Conservation (phyloP, 176 grass and related monocot genomes). For the Chloris gayana region DNA sequence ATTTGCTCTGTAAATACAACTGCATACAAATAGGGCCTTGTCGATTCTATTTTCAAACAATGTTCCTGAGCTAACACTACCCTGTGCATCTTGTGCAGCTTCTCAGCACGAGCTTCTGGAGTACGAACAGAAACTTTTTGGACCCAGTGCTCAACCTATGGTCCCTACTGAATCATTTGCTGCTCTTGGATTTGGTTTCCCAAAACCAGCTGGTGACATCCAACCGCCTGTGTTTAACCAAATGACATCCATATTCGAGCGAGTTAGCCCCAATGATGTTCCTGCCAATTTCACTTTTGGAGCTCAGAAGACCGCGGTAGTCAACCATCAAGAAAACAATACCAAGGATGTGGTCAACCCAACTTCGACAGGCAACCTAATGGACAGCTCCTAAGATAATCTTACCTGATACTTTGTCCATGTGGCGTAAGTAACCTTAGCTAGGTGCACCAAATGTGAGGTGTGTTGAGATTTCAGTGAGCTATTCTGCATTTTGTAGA, state of each 20-base stretch:
- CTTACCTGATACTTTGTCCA: neutral
- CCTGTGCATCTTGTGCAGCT: slow-evolving; percentile 38
- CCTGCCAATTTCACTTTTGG: slow-evolving; percentile 65
- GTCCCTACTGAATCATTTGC: slow-evolving; percentile 48
- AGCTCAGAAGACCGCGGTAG: slow-evolving; percentile 35
- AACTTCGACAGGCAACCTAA: slow-evolving; percentile 46
- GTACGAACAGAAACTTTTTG: slow-evolving; percentile 74
- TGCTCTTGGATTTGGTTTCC: slow-evolving; percentile 63
- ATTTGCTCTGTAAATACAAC: too few relatives aligned
- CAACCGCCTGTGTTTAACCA: slow-evolving; percentile 59
- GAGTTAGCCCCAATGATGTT: slow-evolving; percentile 29
- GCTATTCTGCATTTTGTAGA: slow-evolving; percentile 6
- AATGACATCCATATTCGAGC: slow-evolving; percentile 66
- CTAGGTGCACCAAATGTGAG: neutral
- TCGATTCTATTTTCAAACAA: neutral
- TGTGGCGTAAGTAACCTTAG: slow-evolving; percentile 14
- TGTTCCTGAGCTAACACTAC: slow-evolving; percentile 12
- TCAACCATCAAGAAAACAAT: neutral
- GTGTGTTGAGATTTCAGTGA: slow-evolving; percentile 12
- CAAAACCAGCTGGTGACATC: slow-evolving; percentile 51
- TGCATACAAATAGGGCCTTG: too few relatives aligned
- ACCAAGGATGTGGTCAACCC: neutral
- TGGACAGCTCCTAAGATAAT: slow-evolving; percentile 70
- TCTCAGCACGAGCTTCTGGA: slow-evolving; percentile 60
- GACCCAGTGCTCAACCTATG: slow-evolving; percentile 18